A percentile compares a stretch with the other conserved stretches of the same genome.
Conservation (phyloP, 2,329 filamentous ascomycete genomes). For the Aspergillus sp. region DNA sequence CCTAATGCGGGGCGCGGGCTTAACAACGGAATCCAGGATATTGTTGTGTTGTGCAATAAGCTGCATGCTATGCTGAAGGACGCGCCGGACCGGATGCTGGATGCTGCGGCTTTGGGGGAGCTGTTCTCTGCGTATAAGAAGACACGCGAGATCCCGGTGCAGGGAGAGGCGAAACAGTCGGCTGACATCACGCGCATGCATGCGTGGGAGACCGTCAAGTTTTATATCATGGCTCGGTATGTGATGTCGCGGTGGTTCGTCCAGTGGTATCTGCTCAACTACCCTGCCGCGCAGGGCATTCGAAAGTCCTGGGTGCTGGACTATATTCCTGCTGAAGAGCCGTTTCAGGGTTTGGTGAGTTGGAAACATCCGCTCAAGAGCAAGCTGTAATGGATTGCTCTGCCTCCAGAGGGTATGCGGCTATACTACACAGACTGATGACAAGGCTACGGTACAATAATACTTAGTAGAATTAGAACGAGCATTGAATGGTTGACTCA, state of each 20-base stretch:
- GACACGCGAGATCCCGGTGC: neutral
- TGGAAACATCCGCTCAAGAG: too few species aligned
- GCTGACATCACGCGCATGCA: neutral
- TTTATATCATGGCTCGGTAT: neutral
- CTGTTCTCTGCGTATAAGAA: conserved; percentile 6
- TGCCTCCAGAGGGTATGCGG: too few species aligned
- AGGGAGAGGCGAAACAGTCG: neutral
- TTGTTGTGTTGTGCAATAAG: conserved; percentile 15
- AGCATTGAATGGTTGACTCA: neutral
- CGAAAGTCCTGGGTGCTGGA: neutral
- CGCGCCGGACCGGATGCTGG: neutral
- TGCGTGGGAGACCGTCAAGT: neutral
- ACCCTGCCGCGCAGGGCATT: neutral
- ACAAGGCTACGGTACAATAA: neutral
- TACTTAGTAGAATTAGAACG: too few species aligned
- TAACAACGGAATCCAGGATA: conserved; percentile 37
- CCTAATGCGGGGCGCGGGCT: conserved; percentile 31
- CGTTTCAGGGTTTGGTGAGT: too few species aligned
- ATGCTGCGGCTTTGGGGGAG: neutral
- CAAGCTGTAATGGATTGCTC: too few species aligned
- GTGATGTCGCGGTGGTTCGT: neutral
- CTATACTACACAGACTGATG: too few species aligned
- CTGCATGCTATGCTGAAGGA: conserved; percentile 2
- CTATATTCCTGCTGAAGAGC: neutral
- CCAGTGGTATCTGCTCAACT: neutral